Evolutionary conservation across 2,329 filamentous ascomycete species (phyloP).

Genomic region (Botrytis fragariae): DNA sequence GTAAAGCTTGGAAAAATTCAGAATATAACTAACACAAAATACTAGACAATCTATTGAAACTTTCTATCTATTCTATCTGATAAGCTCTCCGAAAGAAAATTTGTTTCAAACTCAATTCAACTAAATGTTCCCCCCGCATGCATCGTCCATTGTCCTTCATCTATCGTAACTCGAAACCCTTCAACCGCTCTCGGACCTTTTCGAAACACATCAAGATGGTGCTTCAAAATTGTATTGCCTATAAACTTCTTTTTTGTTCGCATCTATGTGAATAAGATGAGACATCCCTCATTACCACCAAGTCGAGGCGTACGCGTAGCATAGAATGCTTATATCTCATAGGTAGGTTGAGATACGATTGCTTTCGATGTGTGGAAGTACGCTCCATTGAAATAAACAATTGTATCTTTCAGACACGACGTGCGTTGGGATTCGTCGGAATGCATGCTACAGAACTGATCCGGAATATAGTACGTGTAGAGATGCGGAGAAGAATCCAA

Average conservation of each 20-base stretch:
- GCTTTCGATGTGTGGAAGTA: background rate
- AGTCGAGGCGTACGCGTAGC: background rate
- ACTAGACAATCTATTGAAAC: background rate
- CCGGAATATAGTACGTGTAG: background rate
- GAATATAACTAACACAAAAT: background rate
- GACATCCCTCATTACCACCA: background rate
- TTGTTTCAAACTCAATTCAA: background rate
- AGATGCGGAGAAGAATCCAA: background rate
- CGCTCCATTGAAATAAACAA: no score
- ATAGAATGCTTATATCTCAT: background rate
- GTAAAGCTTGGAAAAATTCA: background rate
- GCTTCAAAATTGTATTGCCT: background rate
- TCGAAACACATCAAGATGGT: background rate
- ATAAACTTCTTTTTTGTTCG: no score
- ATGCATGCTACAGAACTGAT: background rate
- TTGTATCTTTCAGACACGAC: background rate
- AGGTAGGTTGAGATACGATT: background rate
- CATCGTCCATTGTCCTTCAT: background rate
- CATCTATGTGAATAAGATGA: background rate
- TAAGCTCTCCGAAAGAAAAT: background rate
- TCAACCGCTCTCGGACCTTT: background rate
- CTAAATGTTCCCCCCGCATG: background rate
- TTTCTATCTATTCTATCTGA: background rate
- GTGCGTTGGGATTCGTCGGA: background rate
- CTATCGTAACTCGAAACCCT: background rate